phyloP scores from a whole-genome alignment of 2,329 filamentous ascomycete species.

The Arthrobotrys sinensis region DNA sequence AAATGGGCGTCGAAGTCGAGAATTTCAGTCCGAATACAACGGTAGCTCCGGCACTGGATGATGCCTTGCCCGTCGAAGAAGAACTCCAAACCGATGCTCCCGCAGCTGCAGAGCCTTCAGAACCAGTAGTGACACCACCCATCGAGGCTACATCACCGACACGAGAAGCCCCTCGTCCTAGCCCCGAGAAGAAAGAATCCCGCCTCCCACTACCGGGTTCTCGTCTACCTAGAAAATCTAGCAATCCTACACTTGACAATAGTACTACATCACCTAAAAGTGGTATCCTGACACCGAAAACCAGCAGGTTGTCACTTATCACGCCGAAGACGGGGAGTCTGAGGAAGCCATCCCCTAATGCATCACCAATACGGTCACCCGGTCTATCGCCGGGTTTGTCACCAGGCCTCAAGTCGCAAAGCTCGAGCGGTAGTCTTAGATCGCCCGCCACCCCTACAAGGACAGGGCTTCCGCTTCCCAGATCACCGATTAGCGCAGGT shows the following conservation, averaged over 20 bases:
- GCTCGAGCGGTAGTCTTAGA: slow-evolving; percentile 39
- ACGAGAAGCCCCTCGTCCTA: slow-evolving; percentile 19
- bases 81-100: slow-evolving; percentile 19
- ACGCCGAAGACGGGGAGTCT: slow-evolving; percentile 28
- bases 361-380: slow-evolving; percentile 38
- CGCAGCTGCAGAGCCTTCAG: slow-evolving; percentile 6
- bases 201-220: slow-evolving; percentile 46
- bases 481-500: slow-evolving; percentile 27
- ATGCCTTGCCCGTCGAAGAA: slow-evolving; percentile 9
- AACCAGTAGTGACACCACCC: slow-evolving; percentile 1
- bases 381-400: slow-evolving; percentile 6
- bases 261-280: neutral
- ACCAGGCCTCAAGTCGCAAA: slow-evolving; percentile 45
- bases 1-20: slow-evolving; percentile 24
- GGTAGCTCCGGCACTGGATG: slow-evolving; percentile 6
- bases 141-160: slow-evolving; percentile 16
- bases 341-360: slow-evolving; percentile 34
- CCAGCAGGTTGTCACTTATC: slow-evolving; percentile 20
- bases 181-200: slow-evolving; percentile 44
- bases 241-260: slow-evolving; percentile 16
- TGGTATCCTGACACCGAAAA: slow-evolving; percentile 18
- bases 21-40: neutral
- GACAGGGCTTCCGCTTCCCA: slow-evolving; percentile 36
- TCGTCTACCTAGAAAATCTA: slow-evolving; percentile 53
- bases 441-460: slow-evolving; percentile 32